Evolutionary conservation across 495 filamentous ascomycete species (phyloP), one percentile per base, ranked within the genome.

Genomic region (Choiromyces venosus): DNA sequence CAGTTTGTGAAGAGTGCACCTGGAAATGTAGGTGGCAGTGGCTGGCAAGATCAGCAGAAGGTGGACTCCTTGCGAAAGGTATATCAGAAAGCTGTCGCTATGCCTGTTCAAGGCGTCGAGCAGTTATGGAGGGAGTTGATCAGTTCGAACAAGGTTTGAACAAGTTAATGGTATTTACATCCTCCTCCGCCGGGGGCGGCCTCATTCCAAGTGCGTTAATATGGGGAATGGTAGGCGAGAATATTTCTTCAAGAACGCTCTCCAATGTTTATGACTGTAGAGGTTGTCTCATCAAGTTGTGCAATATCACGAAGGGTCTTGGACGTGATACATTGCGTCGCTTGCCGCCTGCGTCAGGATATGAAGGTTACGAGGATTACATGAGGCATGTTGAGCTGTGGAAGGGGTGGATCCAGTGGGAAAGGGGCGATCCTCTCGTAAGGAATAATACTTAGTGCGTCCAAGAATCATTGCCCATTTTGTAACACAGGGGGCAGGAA

Each of bases 21-120:
- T 12, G 96, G 96, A 16, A 88, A 86, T 61, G 85, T 93, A 64
- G 94, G 94, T 40, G 96, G 95, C 46, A 89, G 86, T 69, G 76
- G 76, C 29, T 99, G 95, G 95, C 93, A 98, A 81, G 95, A 97
- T 79, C 90, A 92, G 82, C 95, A 98, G 79, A 99, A 99, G 86
- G 95, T 96, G 92, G 95, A 99, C 76, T 82, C 89, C 73, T 84
- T 99, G 33, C 89, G 95, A 36, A 96, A 94, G 79, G 91, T 92
- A 4, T 98, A 97, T 81, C 94, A 97, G 77, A 89, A 89, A 39
- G 94, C 95, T 19, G 90, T 96, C 56, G 89, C 87, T 74, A 88
- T 97, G 69, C 95, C 95, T 6, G 94, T 90, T 18, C 86, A 90
- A 66, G 91, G 88, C 40, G 87, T 95, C 66, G 92, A 93, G 77